Conservation (phyloP, 169 alveolate genomes). For the Plasmodium inui region DNA sequence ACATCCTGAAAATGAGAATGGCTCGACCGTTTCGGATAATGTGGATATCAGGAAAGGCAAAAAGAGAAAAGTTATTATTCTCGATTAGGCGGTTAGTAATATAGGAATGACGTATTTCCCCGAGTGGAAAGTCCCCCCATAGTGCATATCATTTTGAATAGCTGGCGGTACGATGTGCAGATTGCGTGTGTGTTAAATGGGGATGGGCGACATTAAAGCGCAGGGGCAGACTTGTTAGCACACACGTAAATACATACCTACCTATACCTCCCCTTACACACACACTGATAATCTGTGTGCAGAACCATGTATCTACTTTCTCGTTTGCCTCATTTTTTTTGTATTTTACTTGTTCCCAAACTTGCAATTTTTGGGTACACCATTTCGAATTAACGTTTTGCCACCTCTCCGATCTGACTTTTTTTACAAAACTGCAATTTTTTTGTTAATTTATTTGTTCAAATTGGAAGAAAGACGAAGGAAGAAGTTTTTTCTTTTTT, state of each 20-base stretch:
- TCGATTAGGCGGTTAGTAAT: background rate
- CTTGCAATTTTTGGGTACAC: background rate
- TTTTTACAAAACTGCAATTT: background rate
- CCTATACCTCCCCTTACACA: background rate
- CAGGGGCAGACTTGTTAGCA: background rate
- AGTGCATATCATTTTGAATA: background rate
- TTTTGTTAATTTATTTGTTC: background rate
- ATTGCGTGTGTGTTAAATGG: background rate
- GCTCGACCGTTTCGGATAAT: conserved; percentile 1
- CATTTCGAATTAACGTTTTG: background rate
- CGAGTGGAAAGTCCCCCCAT: background rate
- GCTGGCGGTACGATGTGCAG: background rate
- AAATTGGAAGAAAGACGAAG: background rate
- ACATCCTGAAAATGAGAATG: background rate
- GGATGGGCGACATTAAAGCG: background rate
- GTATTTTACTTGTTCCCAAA: background rate
- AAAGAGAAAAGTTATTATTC: conserved; percentile 13
- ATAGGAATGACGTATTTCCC: background rate
- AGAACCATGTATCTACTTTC: background rate
- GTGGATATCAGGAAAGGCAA: background rate
- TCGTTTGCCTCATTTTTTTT: background rate
- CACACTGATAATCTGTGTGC: background rate
- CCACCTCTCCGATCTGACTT: background rate
- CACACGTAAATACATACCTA: background rate
- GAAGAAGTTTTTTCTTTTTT: background rate